phyloP scores from a whole-genome alignment of 2,329 filamentous ascomycete genomes.

The Cladophialophora bantiana region DNA sequence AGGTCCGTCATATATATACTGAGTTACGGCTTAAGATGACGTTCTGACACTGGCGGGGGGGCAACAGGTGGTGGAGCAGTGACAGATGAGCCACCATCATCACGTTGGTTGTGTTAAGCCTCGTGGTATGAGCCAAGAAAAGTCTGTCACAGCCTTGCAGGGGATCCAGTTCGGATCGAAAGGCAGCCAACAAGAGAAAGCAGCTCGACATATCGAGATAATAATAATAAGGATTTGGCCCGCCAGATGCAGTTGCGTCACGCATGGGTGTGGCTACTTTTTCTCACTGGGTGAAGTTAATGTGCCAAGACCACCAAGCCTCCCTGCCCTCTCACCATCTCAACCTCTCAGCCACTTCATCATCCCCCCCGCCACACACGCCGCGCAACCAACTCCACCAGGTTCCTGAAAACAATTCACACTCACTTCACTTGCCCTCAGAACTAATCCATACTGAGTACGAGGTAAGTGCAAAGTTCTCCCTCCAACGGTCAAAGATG shows the following conservation, averaged over 20 bases:
- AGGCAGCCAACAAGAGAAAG: too few relatives aligned
- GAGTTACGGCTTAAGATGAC: background rate
- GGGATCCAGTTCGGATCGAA: background rate
- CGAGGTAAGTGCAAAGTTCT: too few relatives aligned
- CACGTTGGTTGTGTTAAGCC: conserved; percentile 12
- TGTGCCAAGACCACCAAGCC: background rate
- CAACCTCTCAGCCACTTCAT: conserved; percentile 5
- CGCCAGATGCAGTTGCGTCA: too few relatives aligned
- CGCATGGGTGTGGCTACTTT: too few relatives aligned
- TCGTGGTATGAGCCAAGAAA: background rate
- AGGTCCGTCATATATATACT: conserved; percentile 5
- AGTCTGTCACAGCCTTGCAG: background rate
- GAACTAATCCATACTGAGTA: too few relatives aligned
- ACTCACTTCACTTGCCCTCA: too few relatives aligned
- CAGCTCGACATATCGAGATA: too few relatives aligned
- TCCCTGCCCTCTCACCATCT: background rate
- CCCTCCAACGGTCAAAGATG: too few relatives aligned
- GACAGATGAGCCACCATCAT: conserved; percentile 19
- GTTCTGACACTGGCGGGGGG: background rate
- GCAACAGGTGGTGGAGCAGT: conserved; percentile 2
- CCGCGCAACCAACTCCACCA: background rate
- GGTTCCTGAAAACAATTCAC: too few relatives aligned
- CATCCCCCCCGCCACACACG: conserved; percentile 5
- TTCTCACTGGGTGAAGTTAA: background rate
- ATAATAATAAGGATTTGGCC: too few relatives aligned